These are phyloP conservation scores for Cystobasidiaceae sp. DNA, from an alignment of 1,284 basidiomycete species.

Conservation along the genomic window DNA sequence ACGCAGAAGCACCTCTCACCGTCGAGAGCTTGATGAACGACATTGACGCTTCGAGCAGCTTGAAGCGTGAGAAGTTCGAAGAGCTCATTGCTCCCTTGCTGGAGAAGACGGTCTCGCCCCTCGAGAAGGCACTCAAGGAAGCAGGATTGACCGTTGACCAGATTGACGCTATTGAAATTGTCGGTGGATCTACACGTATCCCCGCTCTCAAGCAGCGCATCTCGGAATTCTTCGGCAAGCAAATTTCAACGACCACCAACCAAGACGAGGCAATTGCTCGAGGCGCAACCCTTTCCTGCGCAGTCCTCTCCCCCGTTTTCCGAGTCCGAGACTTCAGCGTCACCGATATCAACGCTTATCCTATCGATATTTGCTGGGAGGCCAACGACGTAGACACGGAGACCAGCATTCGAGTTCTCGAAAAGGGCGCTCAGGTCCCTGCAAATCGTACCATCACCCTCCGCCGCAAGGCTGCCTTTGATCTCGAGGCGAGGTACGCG, in stretches of 20 bases:
- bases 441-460: slow-evolving; percentile 94
- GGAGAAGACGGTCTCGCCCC: slow-evolving; percentile 55
- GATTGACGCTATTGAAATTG: slow-evolving; percentile 62
- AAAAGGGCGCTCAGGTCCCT: slow-evolving; percentile 70
- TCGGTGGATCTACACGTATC: slow-evolving; percentile 64
- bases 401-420: slow-evolving; percentile 81
- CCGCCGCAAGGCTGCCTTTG: slow-evolving; percentile 78
- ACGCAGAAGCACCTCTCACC: slow-evolving; percentile 74
- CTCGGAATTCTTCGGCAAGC: slow-evolving; percentile 62
- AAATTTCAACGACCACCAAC: slow-evolving; percentile 80
- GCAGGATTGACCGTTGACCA: slow-evolving; percentile 59
- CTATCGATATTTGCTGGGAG: slow-evolving; percentile 82
- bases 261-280: slow-evolving; percentile 91
- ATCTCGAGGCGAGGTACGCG: slow-evolving; percentile 74
- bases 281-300: slow-evolving; percentile 88
- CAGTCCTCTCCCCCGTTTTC: slow-evolving; percentile 91
- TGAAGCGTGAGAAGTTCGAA: slow-evolving; percentile 61
- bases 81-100: slow-evolving; percentile 56
- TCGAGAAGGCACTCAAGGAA: slow-evolving; percentile 56
- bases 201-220: slow-evolving; percentile 65
- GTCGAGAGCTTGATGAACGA: slow-evolving; percentile 93
- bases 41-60: slow-evolving; percentile 61
- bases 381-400: slow-evolving; percentile 69
- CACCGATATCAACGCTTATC: slow-evolving; percentile 74
- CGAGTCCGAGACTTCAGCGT: slow-evolving; percentile 86